Evolutionary conservation across 352 stramenopile genomes (phyloP).

Genomic region (Phytophthora citricola): DNA sequence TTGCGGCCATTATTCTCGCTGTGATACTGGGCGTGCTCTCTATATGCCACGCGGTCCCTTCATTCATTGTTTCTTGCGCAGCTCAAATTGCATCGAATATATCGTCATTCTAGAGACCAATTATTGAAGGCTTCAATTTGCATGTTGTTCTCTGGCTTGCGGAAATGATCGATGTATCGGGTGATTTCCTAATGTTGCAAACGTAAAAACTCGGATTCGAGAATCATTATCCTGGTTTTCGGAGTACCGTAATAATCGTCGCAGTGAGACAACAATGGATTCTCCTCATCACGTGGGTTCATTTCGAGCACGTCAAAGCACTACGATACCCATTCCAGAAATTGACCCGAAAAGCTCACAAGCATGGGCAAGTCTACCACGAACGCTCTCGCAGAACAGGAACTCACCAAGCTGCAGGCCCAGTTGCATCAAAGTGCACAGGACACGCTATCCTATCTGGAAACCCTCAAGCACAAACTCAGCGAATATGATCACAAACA

Average conservation of each 20-base stretch:
- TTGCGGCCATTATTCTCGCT: neutral
- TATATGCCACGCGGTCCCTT: too few relatives aligned
- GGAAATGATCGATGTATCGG: too few relatives aligned
- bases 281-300: neutral
- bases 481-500: conserved; percentile 34
- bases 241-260: too few relatives aligned
- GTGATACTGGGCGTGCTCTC: conserved; percentile 3
- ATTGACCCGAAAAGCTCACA: neutral
- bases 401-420: conserved; percentile 34
- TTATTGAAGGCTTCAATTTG: too few relatives aligned
- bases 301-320: neutral
- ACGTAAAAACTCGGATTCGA: too few relatives aligned
- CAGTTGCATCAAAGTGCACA: conserved; percentile 36
- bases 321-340: conserved; percentile 9
- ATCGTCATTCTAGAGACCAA: too few relatives aligned
- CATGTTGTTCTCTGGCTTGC: too few relatives aligned
- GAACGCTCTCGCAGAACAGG: conserved; percentile 21
- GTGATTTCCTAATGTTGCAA: too few relatives aligned
- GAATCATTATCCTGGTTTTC: too few relatives aligned
- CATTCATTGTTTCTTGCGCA: too few relatives aligned
- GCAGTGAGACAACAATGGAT: too few relatives aligned
- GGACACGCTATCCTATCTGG: conserved; percentile 22
- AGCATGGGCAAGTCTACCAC: conserved; percentile 31
- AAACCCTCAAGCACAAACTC: conserved; percentile 33
- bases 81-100: too few relatives aligned